A percentile compares a stretch with the other conserved stretches of the same genome.
Evolutionary conservation across 2,329 filamentous ascomycete genomes (phyloP).

Genomic region (Diaporthe destruens): DNA sequence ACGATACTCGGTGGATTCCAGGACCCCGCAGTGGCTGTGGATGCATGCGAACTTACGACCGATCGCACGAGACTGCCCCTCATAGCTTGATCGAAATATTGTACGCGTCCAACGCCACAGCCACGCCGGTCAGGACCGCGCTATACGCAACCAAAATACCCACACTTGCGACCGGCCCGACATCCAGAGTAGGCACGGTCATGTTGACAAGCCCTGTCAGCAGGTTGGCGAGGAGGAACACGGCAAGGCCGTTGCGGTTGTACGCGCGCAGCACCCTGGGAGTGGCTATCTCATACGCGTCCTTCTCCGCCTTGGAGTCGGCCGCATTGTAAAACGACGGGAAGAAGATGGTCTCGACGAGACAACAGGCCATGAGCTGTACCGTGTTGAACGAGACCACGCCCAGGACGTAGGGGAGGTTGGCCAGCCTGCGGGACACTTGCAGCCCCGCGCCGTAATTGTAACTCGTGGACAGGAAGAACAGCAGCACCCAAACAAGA

Average conservation of each 20-base stretch:
- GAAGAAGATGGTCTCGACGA: constrained; percentile 84
- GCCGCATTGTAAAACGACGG: constrained; percentile 74
- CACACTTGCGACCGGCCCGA: constrained; percentile 75
- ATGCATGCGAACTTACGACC: background rate
- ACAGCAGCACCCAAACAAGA: constrained; percentile 76
- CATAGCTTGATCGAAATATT: constrained; percentile 79
- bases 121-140: constrained; percentile 73
- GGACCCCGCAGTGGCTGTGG: background rate
- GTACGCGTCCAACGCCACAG: constrained; percentile 73
- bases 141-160: constrained; percentile 81
- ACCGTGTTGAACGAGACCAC: constrained; percentile 89
- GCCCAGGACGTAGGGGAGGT: constrained; percentile 94
- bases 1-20: constrained; percentile 9
- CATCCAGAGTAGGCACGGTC: constrained; percentile 84
- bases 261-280: constrained; percentile 85
- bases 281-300: constrained; percentile 77
- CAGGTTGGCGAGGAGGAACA: constrained; percentile 91
- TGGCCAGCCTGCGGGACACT: constrained; percentile 91
- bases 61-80: constrained; percentile 42
- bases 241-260: constrained; percentile 86
- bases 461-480: constrained; percentile 76
- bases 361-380: constrained; percentile 84
- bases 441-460: constrained; percentile 77
- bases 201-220: constrained; percentile 92
- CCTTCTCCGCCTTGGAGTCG: constrained; percentile 68